A percentile compares a stretch with the other conserved stretches of the same genome.
phyloP scores from a whole-genome alignment of 352 stramenopile species.

The Elongisporangium undulatum region DNA sequence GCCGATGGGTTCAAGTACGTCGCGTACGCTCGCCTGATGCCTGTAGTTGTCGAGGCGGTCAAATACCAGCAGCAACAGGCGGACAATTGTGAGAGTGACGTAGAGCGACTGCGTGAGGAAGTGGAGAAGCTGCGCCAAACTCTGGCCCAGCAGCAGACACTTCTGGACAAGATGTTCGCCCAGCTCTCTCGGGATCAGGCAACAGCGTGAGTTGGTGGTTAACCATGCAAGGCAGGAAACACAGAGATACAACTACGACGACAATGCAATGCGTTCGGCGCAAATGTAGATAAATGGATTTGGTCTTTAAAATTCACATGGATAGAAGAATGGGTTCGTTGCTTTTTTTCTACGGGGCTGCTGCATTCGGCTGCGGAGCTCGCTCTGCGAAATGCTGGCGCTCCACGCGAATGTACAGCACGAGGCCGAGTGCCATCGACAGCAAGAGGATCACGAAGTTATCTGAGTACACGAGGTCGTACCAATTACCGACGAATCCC shows the following conservation, averaged over 20 bases:
- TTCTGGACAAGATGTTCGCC: constrained; percentile 1
- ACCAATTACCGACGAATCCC: constrained; percentile 18
- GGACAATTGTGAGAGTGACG: constrained; percentile 9
- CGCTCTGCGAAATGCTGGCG: constrained; percentile 49
- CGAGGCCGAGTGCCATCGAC: constrained; percentile 49
- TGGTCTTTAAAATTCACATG: background rate
- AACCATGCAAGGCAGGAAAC: too few relatives aligned
- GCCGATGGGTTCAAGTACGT: constrained; percentile 83
- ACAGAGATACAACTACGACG: too few relatives aligned
- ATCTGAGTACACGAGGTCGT: constrained; percentile 49
- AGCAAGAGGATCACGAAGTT: constrained; percentile 64
- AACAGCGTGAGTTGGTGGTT: background rate
- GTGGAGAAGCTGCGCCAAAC: constrained; percentile 1
- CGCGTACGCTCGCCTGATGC: constrained; percentile 75
- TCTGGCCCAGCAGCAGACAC: constrained; percentile 2
- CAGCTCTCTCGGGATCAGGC: background rate
- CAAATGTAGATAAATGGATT: background rate
- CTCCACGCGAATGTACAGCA: constrained; percentile 75
- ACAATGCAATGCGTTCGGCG: background rate
- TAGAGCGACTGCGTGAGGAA: constrained; percentile 5
- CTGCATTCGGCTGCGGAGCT: constrained; percentile 12
- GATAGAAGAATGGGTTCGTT: background rate
- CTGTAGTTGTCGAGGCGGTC: constrained; percentile 77
- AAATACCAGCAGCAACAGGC: constrained; percentile 36
- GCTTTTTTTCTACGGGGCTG: constrained; percentile 4